Conservation (phyloP, 192 early-diverging fungal genomes). For the Polychytrium aggregatum region DNA sequence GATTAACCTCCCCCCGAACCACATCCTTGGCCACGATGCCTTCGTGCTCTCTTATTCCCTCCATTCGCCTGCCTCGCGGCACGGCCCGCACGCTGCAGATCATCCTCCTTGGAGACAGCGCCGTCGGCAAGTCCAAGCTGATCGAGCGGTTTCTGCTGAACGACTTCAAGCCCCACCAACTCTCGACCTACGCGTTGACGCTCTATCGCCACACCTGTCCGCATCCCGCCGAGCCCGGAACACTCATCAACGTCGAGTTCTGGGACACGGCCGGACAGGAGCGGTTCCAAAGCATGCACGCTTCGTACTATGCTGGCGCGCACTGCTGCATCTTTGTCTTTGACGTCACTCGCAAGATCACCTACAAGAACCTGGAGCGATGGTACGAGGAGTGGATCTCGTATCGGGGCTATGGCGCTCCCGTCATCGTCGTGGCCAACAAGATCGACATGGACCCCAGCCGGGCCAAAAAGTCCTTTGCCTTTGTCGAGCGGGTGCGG, state of each 20-base stretch:
- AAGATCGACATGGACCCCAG: slow-evolving; percentile 46
- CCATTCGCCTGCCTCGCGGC: no score
- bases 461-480: slow-evolving; percentile 38
- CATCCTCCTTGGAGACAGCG: slow-evolving; percentile 48
- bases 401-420: slow-evolving; percentile 22
- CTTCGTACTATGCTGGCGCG: slow-evolving; percentile 41
- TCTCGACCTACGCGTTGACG: slow-evolving; percentile 44
- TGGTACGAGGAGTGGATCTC: slow-evolving; percentile 43
- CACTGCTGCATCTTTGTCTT: slow-evolving; percentile 41
- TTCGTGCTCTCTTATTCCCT: no score
- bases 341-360: slow-evolving; percentile 51
- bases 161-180: slow-evolving; percentile 41
- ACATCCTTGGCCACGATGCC: no score
- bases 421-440: slow-evolving; percentile 48
- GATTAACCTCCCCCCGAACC: no score
- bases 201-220: slow-evolving; percentile 32
- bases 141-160: slow-evolving; percentile 45
- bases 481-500: slow-evolving; percentile 30
- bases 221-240: slow-evolving; percentile 13
- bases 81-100: no score
- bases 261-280: slow-evolving; percentile 57
- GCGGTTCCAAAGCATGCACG: slow-evolving; percentile 43
- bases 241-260: slow-evolving; percentile 33
- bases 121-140: slow-evolving; percentile 52
- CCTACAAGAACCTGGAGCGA: slow-evolving; percentile 47